Conservation (phyloP, 768 basidiomycete genomes). For the Rhizopogon sp. region DNA sequence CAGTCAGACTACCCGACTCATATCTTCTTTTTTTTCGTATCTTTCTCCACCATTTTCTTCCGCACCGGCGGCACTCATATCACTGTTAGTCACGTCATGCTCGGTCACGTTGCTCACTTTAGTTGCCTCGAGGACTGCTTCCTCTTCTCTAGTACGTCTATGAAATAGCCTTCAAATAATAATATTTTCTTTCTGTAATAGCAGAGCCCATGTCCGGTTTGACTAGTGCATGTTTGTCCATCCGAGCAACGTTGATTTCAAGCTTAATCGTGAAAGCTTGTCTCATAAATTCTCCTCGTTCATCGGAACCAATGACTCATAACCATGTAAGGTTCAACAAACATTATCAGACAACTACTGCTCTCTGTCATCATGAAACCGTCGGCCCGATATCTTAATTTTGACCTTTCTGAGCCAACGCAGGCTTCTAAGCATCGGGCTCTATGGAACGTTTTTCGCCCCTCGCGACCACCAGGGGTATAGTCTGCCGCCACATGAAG, state of each 20-base stretch:
- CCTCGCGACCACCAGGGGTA: too few species aligned
- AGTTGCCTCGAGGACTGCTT: background rate
- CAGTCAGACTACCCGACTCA: background rate
- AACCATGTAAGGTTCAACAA: too few species aligned
- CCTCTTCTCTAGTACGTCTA: background rate
- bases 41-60: constrained; percentile 8
- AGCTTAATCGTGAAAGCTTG: background rate
- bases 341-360: too few species aligned
- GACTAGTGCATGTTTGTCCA: background rate
- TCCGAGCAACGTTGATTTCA: background rate
- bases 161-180: too few species aligned
- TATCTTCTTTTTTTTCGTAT: constrained; percentile 7
- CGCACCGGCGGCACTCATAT: constrained; percentile 8
- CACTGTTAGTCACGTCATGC: background rate
- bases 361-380: too few species aligned
- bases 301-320: too few species aligned
- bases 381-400: too few species aligned
- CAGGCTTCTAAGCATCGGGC: too few species aligned
- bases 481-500: too few species aligned
- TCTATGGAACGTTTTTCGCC: too few species aligned
- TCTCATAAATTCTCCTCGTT: background rate
- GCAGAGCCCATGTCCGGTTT: too few species aligned
- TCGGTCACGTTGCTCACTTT: background rate
- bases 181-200: background rate
- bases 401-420: too few species aligned